phyloP scores from a whole-genome alignment of 176 grass and related monocot species.

The Aegilops sharonensis region DNA sequence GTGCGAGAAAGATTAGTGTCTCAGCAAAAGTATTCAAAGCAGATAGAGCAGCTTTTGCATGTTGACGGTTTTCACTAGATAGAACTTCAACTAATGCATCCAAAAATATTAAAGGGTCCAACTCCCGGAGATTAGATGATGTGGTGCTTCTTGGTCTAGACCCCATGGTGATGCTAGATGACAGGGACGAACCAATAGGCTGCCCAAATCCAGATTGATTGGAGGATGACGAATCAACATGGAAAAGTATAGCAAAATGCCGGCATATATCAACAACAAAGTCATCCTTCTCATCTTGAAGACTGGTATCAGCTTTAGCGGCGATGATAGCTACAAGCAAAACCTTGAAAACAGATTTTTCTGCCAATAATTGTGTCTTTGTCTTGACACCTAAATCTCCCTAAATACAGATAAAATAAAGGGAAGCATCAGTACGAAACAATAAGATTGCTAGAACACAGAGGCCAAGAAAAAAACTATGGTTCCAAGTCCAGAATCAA shows the following conservation, averaged over 20 bases:
- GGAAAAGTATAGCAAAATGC: conserved; percentile 99
- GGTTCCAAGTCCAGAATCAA: conserved; percentile 11
- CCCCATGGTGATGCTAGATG: conserved; percentile 51
- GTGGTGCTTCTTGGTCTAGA: conserved; percentile 68
- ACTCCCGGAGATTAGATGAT: conserved; percentile 86
- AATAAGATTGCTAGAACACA: conserved; percentile 10
- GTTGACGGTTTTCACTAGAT: conserved; percentile 83
- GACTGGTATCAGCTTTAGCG: conserved; percentile 68
- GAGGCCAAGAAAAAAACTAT: not conserved
- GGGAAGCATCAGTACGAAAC: not conserved
- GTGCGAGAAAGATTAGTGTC: conserved; percentile 84
- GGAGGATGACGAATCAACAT: conserved; percentile 65
- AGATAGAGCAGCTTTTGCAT: conserved; percentile 91
- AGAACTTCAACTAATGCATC: conserved; percentile 92
- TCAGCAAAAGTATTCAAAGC: conserved; percentile 87
- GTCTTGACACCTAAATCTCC: conserved; percentile 99
- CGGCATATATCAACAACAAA: conserved; percentile 83
- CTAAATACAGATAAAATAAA: conserved; percentile 39
- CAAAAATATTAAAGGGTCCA: conserved; percentile 93
- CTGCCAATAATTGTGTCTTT: conserved; percentile 95
- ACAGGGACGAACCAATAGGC: conserved; percentile 46
- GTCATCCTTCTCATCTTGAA: conserved; percentile 83
- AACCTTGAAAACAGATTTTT: conserved; percentile 95
- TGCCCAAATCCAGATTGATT: conserved; percentile 58
- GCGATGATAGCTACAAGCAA: conserved; percentile 74